phyloP scores from a whole-genome alignment of 2,329 filamentous ascomycete genomes.

The Bisporella sp. region DNA sequence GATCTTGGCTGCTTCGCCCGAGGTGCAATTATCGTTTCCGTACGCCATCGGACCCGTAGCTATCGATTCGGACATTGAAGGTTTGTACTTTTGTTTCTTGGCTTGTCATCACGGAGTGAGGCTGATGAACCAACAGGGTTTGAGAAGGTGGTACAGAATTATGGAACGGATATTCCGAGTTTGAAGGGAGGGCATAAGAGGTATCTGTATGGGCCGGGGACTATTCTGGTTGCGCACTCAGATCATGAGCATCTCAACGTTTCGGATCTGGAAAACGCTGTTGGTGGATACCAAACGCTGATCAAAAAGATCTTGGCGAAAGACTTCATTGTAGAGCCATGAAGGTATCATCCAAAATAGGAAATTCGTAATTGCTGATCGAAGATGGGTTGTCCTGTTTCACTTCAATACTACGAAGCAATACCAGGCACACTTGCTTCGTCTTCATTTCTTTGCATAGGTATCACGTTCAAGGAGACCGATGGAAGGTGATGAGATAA shows the following conservation, averaged over 20 bases:
- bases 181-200: slow-evolving; percentile 42
- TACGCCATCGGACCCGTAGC: slow-evolving; percentile 71
- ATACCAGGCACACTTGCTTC: no score
- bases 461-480: no score
- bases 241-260: slow-evolving; percentile 75
- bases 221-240: slow-evolving; percentile 81
- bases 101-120: no score
- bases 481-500: no score
- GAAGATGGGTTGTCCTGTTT: no score
- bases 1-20: slow-evolving; percentile 42
- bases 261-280: slow-evolving; percentile 67
- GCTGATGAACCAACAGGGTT: slow-evolving; percentile 45
- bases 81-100: slow-evolving; percentile 27
- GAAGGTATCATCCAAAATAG: no score
- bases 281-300: slow-evolving; percentile 70
- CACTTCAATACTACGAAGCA: no score
- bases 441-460: no score
- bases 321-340: no score
- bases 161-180: slow-evolving; percentile 80
- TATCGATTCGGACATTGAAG: slow-evolving; percentile 75
- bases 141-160: slow-evolving; percentile 78
- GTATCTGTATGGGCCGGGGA: slow-evolving; percentile 62
- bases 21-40: slow-evolving; percentile 54
- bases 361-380: no score
- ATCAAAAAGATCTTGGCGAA: slow-evolving; percentile 33